A percentile compares a stretch with the other conserved stretches of the same genome.
Evolutionary conservation across 495 filamentous ascomycete species (phyloP).

Genomic region (Talaromyces nanjingensis): DNA sequence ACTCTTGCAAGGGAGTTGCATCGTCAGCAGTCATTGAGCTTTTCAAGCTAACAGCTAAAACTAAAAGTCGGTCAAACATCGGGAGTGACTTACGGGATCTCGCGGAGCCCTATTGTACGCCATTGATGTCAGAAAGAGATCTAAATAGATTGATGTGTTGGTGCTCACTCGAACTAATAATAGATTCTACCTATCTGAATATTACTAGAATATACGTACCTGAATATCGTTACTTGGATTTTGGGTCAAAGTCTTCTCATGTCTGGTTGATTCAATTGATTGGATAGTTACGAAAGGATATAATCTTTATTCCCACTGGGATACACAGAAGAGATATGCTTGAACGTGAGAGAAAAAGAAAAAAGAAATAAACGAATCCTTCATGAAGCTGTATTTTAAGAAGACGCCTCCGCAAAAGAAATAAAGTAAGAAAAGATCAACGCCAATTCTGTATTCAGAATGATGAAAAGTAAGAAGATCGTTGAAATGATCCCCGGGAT

Average conservation of each 20-base stretch:
- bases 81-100: neutral
- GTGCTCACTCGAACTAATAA: neutral
- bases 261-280: neutral
- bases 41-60: neutral
- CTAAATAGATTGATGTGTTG: neutral
- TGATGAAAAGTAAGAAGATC: constrained; percentile 7
- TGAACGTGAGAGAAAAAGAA: neutral
- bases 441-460: constrained; percentile 7
- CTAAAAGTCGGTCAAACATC: neutral
- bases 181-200: neutral
- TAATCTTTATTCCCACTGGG: neutral
- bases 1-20: too few species aligned
- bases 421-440: constrained; percentile 12
- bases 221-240: neutral
- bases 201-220: neutral
- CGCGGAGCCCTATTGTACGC: neutral
- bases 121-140: neutral
- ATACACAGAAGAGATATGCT: neutral
- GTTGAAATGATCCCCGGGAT: constrained; percentile 17
- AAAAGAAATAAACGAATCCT: neutral
- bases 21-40: too few species aligned
- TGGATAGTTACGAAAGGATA: neutral
- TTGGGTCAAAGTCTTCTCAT: neutral
- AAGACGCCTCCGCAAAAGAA: constrained; percentile 7
- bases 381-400: neutral